phyloP scores from a whole-genome alignment of 768 basidiomycete genomes.

The Trametes cingulata region DNA sequence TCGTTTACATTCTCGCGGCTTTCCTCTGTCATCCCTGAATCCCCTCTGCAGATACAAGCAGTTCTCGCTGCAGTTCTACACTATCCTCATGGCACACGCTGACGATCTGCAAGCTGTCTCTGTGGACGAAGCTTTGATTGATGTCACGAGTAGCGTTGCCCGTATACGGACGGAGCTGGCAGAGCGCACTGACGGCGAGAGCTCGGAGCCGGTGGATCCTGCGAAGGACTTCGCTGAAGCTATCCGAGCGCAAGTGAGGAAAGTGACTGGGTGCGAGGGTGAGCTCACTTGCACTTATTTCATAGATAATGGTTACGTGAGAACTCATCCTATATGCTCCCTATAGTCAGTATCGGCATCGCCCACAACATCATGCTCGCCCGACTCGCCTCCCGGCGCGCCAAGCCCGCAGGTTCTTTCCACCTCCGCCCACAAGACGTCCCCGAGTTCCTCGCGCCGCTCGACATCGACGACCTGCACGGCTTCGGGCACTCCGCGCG shows the following conservation, averaged over 20 bases:
- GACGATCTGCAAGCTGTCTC: constrained; percentile 95
- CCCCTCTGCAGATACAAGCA: constrained; percentile 69
- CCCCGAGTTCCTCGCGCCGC: constrained; percentile 55
- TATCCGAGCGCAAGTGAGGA: constrained; percentile 74
- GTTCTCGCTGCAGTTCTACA: constrained; percentile 86
- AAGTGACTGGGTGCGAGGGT: constrained; percentile 88
- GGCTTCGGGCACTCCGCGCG: constrained; percentile 81
- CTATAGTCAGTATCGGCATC: constrained; percentile 86
- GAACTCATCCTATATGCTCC: neutral
- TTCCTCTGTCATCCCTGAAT: neutral
- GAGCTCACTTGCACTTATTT: constrained; percentile 17
- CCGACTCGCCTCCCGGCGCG: constrained; percentile 84
- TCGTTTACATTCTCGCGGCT: constrained; percentile 23
- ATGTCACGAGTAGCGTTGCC: constrained; percentile 68
- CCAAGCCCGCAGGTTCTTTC: constrained; percentile 88
- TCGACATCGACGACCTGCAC: constrained; percentile 80
- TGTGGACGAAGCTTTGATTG: constrained; percentile 93
- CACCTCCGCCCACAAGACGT: constrained; percentile 65
- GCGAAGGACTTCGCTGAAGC: constrained; percentile 79
- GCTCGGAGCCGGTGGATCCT: constrained; percentile 43
- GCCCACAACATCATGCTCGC: constrained; percentile 91
- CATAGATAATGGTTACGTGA: neutral
- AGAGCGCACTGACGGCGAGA: constrained; percentile 28
- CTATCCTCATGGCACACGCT: constrained; percentile 84
- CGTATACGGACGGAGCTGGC: constrained; percentile 34